Evolutionary conservation across 2,329 filamentous ascomycete genomes (phyloP), one percentile per base, ranked within the genome.

Genomic region (Fusarium globosum): DNA sequence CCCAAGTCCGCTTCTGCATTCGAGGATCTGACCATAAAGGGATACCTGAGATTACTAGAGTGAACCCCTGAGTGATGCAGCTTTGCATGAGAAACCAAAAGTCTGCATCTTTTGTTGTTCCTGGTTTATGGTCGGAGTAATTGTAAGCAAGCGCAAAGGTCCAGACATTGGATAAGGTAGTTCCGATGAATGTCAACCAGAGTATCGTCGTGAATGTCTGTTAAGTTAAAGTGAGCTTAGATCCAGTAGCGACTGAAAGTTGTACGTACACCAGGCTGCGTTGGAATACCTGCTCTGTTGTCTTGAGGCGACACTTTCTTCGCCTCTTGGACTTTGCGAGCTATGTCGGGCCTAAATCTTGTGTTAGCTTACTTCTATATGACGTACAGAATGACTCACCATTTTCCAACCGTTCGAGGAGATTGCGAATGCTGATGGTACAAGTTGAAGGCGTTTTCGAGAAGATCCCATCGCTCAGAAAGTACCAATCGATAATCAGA

Each of bases 301-400:
- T 14, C 23, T 14, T 18, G 23, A 12, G 35, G 11, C 4, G 2
- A 2, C 0, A 28, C 15, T 30, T 55, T 55, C 4, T 5, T 3
- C 3, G 2, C 1, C 7, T 3, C 51, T 39, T 39, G 51, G 7
- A 30, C 1, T 7, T n/a, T 38, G 6, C 36, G 33, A 4, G 36
- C 36, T 16, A 55, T 21, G 7, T 55, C 23, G 2, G 36, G 7
- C 51, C 51, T 28, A 0, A 30, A 39, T n/a, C n/a, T n/a, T n/a
- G n/a, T n/a, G n/a, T n/a, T 2, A 39, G 51, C 7, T 30, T 7
- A 0, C 10, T 18, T 3, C 4, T 28, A 2, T 0, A 1, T 20
- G 15, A 1, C 1, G 3, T 1, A 16, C 7, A n/a, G 2, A 5
- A 3, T 8, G 13, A n/a, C 13, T n/a, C 6, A 55, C 23, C 36